Conservation (phyloP, 164 flowering plant species). For the Sedum album region DNA sequence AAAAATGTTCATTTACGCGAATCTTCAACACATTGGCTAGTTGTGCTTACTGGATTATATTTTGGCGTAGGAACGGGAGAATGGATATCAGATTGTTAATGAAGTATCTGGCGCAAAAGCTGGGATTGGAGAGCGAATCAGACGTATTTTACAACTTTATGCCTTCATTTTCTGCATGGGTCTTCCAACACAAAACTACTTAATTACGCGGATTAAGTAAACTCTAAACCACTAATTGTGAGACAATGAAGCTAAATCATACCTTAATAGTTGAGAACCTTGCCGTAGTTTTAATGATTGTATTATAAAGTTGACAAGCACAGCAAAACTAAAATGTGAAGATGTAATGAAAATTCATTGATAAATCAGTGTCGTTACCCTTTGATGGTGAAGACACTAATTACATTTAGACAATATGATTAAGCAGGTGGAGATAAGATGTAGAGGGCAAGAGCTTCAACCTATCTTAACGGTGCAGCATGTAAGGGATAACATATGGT, state of each 20-base stretch:
- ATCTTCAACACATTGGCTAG: neutral
- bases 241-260: neutral
- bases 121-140: constrained; percentile 77
- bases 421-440: constrained; percentile 69
- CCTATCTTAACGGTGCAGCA: constrained; percentile 68
- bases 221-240: neutral
- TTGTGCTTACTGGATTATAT: neutral
- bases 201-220: neutral
- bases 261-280: neutral
- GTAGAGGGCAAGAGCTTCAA: constrained; percentile 61
- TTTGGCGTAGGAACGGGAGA: constrained; percentile 56
- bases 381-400: neutral
- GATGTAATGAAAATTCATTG: too few species aligned
- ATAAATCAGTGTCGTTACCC: too few species aligned
- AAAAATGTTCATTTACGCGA: too few species aligned
- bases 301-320: constrained; percentile 34
- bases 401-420: too few species aligned
- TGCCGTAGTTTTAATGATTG: neutral
- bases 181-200: neutral
- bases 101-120: constrained; percentile 89
- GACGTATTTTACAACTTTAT: constrained; percentile 48
- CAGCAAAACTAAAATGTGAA: constrained; percentile 32
- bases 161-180: neutral
- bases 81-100: constrained; percentile 75
- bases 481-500: constrained; percentile 77